A percentile compares a stretch with the other conserved stretches of the same genome.
phyloP scores from a whole-genome alignment of 2,329 filamentous ascomycete genomes.

The Aureobasidium sp. region DNA sequence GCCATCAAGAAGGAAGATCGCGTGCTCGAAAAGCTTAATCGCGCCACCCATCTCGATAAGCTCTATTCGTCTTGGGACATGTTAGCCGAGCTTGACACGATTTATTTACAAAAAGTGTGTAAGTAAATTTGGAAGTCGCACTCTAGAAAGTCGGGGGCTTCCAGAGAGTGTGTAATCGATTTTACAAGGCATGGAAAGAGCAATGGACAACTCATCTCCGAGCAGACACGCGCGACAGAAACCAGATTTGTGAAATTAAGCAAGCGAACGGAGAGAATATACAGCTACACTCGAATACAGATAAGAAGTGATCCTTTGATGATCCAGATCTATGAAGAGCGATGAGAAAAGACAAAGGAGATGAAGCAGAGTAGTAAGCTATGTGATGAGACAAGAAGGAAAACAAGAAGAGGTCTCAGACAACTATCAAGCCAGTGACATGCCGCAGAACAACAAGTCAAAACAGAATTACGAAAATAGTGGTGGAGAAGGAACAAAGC shows the following conservation, averaged over 20 bases:
- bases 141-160: too few species aligned
- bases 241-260: too few species aligned
- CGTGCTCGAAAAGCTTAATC: conserved; percentile 6
- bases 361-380: neutral
- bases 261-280: too few species aligned
- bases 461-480: conserved; percentile 1
- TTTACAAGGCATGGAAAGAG: neutral
- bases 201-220: too few species aligned
- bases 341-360: neutral
- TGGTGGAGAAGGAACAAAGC: neutral
- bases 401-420: neutral
- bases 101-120: neutral
- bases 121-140: too few species aligned
- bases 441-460: neutral
- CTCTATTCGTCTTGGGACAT: neutral
- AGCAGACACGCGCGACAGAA: too few species aligned
- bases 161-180: too few species aligned
- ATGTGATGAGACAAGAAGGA: neutral
- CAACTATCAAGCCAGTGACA: neutral
- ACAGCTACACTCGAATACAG: too few species aligned
- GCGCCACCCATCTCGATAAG: neutral
- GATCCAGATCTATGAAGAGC: neutral
- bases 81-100: conserved; percentile 1
- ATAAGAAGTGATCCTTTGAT: neutral
- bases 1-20: neutral